Evolutionary conservation across 1,284 basidiomycete species (phyloP), one percentile per base, ranked within the genome.

Genomic region (Baeospora myosura): DNA sequence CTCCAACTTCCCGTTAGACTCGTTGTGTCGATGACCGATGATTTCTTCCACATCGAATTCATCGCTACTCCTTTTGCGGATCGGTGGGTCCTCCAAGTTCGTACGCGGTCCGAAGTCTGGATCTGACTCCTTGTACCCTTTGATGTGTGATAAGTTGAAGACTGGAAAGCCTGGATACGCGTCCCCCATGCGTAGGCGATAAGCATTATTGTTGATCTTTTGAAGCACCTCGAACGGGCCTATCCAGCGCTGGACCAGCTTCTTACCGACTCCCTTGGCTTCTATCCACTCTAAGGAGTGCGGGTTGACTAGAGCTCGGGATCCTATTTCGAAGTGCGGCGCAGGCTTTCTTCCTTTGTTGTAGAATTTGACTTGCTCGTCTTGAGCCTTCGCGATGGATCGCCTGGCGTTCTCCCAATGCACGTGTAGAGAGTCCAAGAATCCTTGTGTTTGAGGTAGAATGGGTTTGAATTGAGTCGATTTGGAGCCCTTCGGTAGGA

Each of bases 161-260:
- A 62, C 49, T 5, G 60, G 49, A 41, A 52, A 51, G 36, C 54
- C 52, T 0, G 52, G 51, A 46, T 60, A 58, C 3, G 45, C 44
- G 10, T 46, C 48, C 0, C 50, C 53, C 2, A 65, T 34, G 0
- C 52, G 35, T 1, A 66, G 43, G 0, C 52, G 45, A 37, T 62
- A 64, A 0, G 58, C 51, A 0, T 51, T 28, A 0, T 50, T 49
- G 20, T 52, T 58, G 5, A 66, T 42, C 10, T 49, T 41, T 33
- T 62, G 48, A 6, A 52, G 33, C 0, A 66, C 46, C 29, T 55
- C 52, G 43, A 65, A 66, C 0, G 63, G 65, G 5, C 64, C 64
- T 0, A 61, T 52, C 7, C 44, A 44, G 0, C 56, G 30, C 12
- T 56, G 53, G 0, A 60, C 47, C 3, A 67, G 46, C 40, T 66